These are phyloP conservation scores for Pseudogymnoascus sp. DNA, from an alignment of 2,329 filamentous ascomycete species.

Conservation along the genomic window DNA sequence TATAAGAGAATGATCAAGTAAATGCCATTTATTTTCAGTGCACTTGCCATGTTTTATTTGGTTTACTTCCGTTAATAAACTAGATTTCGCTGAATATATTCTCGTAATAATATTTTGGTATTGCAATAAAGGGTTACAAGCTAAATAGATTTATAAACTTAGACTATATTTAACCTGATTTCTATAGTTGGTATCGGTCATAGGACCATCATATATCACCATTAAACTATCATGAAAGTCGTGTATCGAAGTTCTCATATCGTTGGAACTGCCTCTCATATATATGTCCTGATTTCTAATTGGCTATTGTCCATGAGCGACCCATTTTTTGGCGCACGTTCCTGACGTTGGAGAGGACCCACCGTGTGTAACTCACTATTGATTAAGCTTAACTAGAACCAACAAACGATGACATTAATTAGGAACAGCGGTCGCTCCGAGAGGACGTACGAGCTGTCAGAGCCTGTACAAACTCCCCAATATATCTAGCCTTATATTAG, in stretches of 20 bases:
- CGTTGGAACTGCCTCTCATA: background rate
- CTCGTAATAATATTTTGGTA: background rate
- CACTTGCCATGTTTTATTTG: too few relatives aligned
- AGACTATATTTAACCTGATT: background rate
- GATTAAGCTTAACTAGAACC: background rate
- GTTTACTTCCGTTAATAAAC: background rate
- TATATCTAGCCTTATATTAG: background rate
- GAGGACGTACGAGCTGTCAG: background rate
- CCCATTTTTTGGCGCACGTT: background rate
- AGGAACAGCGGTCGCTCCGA: background rate
- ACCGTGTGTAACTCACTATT: background rate
- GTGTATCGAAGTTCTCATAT: background rate
- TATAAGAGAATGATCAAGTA: background rate
- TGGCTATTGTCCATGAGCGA: background rate
- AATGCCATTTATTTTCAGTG: too few relatives aligned
- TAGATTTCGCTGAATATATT: background rate
- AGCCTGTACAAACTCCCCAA: background rate
- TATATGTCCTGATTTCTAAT: background rate
- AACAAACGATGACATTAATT: background rate
- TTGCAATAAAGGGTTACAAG: background rate
- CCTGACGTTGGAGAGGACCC: background rate
- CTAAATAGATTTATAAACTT: background rate
- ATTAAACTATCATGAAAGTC: background rate
- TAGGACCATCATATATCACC: background rate
- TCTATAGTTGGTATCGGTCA: background rate